Conservation (phyloP, 2,329 filamentous ascomycete genomes). For the Penicillium sp. region DNA sequence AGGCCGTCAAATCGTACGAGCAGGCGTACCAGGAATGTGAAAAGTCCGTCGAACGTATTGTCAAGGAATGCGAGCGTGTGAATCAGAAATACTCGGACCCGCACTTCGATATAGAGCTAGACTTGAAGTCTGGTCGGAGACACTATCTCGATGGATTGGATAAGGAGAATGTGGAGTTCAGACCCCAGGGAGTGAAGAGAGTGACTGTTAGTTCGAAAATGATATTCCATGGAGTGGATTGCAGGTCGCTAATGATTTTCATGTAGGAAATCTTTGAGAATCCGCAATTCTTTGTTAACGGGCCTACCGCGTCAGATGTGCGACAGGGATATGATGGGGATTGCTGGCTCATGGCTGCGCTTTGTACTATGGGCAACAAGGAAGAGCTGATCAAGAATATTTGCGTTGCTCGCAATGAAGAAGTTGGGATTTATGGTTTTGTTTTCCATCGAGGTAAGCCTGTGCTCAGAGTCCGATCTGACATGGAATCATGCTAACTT, state of each 20-base stretch:
- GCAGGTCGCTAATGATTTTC: constrained; percentile 6
- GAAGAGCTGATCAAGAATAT: constrained; percentile 68
- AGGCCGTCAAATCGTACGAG: constrained; percentile 67
- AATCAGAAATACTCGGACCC: constrained; percentile 85
- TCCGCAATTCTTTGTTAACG: constrained; percentile 75
- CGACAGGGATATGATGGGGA: constrained; percentile 76
- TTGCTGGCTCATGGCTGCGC: constrained; percentile 81
- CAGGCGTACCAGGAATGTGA: constrained; percentile 69
- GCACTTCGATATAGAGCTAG: constrained; percentile 81
- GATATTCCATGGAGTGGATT: too few relatives aligned
- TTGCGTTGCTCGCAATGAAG: constrained; percentile 70
- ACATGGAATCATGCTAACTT: background rate
- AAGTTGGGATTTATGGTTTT: constrained; percentile 79
- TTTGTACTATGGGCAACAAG: constrained; percentile 75
- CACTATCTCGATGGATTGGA: constrained; percentile 55
- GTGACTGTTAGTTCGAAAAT: constrained; percentile 50
- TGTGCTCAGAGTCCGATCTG: background rate
- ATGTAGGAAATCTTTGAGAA: constrained; percentile 73
- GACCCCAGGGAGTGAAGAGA: constrained; percentile 72
- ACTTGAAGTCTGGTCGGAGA: constrained; percentile 61
- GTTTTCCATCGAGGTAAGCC: constrained; percentile 68
- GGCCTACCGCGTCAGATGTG: constrained; percentile 73
- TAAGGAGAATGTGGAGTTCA: constrained; percentile 39
- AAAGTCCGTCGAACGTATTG: constrained; percentile 59
- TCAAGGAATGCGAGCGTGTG: constrained; percentile 66